phyloP scores from a whole-genome alignment of 371 early-diverging fungal species.

The Nosema granulosis region DNA sequence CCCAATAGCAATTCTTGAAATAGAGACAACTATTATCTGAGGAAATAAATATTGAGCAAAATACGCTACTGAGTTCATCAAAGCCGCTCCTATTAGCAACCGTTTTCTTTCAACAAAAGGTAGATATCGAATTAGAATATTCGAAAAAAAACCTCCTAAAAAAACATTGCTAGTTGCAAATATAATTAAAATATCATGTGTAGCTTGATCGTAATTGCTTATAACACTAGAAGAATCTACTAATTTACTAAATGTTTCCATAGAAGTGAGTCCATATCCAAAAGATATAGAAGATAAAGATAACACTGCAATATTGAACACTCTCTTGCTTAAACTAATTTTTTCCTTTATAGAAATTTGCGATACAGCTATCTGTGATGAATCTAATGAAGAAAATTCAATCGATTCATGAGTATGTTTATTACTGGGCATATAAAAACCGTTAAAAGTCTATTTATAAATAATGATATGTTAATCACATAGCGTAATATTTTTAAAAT shows the following conservation, averaged over 20 bases:
- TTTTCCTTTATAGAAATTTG: too few relatives aligned
- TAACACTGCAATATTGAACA: background rate
- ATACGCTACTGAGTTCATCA: conserved; percentile 10
- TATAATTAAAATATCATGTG: background rate
- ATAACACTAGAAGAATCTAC: too few relatives aligned
- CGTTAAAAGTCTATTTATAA: too few relatives aligned
- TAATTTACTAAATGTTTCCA: background rate
- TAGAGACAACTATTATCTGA: background rate
- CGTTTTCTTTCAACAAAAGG: background rate
- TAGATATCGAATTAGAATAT: conserved; percentile 6
- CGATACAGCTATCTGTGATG: too few relatives aligned
- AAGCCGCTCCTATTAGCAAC: background rate
- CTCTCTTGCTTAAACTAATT: too few relatives aligned
- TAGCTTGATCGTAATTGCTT: background rate
- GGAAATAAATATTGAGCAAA: conserved; percentile 6
- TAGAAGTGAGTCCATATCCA: background rate
- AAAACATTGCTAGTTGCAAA: conserved; percentile 19
- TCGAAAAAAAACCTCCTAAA: conserved; percentile 33
- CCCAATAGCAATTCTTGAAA: conserved; percentile 73
- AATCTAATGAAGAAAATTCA: background rate
- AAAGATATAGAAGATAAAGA: background rate
- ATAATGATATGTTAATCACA: too few relatives aligned
- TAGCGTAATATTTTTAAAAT: too few relatives aligned
- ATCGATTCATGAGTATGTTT: too few relatives aligned
- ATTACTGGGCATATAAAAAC: too few relatives aligned